phyloP scores from a whole-genome alignment of 192 early-diverging fungal species.

The Coemansia sp. region DNA sequence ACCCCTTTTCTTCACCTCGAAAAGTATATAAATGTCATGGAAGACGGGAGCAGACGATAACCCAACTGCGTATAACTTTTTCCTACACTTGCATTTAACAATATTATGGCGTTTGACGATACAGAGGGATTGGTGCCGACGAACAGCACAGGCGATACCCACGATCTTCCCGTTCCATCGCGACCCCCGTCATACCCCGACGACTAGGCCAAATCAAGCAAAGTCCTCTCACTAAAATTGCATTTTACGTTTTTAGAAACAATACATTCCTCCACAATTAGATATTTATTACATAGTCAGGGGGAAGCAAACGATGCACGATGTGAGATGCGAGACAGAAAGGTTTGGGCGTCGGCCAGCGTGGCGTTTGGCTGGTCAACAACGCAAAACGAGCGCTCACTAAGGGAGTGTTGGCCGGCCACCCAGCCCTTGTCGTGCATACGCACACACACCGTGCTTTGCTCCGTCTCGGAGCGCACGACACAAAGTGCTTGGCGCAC shows the following conservation, averaged over 20 bases:
- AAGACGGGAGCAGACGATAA: too few relatives aligned
- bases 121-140: too few relatives aligned
- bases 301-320: constrained; percentile 6
- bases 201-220: neutral
- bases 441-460: constrained; percentile 23
- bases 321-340: constrained; percentile 18
- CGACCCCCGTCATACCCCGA: neutral
- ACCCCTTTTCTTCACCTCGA: too few relatives aligned
- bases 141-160: neutral
- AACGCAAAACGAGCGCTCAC: constrained; percentile 16
- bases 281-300: neutral
- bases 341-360: constrained; percentile 40
- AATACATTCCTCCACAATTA: neutral
- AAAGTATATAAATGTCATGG: too few relatives aligned
- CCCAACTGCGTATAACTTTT: too few relatives aligned
- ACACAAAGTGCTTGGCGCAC: too few relatives aligned
- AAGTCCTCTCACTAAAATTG: neutral
- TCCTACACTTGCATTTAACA: too few relatives aligned
- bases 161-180: neutral
- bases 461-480: too few relatives aligned
- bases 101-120: too few relatives aligned
- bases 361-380: constrained; percentile 51
- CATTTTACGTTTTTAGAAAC: neutral
- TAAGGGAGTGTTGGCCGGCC: constrained; percentile 12
- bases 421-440: constrained; percentile 56